Percentiles rank a stretch among this genome's conserved stretches.
These are phyloP conservation scores for Chaetoscypha palmicola DNA, from an alignment of 2,329 filamentous ascomycete species.

Conservation along the genomic window DNA sequence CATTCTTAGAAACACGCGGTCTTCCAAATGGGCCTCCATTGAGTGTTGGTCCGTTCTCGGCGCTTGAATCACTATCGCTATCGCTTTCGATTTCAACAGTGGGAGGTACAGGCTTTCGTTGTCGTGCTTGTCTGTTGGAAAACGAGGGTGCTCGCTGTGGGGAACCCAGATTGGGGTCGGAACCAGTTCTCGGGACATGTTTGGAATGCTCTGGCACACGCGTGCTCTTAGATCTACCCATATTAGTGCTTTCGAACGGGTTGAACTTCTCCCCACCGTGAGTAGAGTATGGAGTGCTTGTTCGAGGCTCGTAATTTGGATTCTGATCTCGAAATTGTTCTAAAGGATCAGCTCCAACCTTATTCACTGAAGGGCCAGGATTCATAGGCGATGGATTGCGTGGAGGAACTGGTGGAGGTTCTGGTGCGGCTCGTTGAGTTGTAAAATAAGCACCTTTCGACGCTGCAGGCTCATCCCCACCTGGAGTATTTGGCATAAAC, in stretches of 20 bases:
- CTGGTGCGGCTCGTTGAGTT: slow-evolving; percentile 22
- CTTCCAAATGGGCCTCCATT: slow-evolving; percentile 9
- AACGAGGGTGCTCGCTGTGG: slow-evolving; percentile 16
- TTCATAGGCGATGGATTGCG: slow-evolving; percentile 1
- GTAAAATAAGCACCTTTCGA: slow-evolving; percentile 28
- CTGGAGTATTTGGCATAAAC: slow-evolving; percentile 29
- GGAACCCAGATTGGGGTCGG: slow-evolving; percentile 24
- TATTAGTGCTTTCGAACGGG: slow-evolving; percentile 41
- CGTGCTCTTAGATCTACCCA: slow-evolving; percentile 29
- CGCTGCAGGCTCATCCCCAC: slow-evolving; percentile 30
- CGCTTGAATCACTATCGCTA: slow-evolving; percentile 6
- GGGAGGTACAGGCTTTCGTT: slow-evolving; percentile 6
- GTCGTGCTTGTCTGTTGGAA: slow-evolving; percentile 9
- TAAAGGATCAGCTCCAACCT: slow-evolving; percentile 36
- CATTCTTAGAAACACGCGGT: not conserved
- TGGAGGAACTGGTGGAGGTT: slow-evolving; percentile 18
- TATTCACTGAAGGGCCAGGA: slow-evolving; percentile 3
- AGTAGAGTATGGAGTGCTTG: slow-evolving; percentile 50
- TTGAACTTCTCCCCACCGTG: slow-evolving; percentile 53
- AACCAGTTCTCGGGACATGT: slow-evolving; percentile 22
- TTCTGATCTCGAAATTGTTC: slow-evolving; percentile 38
- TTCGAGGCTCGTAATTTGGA: slow-evolving; percentile 39
- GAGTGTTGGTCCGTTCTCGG: slow-evolving; percentile 11
- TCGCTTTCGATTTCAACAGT: slow-evolving; percentile 4
- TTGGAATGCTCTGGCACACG: slow-evolving; percentile 13